Evolutionary conservation across 352 stramenopile species (phyloP).

Genomic region (Globisporangium mamillatum): DNA sequence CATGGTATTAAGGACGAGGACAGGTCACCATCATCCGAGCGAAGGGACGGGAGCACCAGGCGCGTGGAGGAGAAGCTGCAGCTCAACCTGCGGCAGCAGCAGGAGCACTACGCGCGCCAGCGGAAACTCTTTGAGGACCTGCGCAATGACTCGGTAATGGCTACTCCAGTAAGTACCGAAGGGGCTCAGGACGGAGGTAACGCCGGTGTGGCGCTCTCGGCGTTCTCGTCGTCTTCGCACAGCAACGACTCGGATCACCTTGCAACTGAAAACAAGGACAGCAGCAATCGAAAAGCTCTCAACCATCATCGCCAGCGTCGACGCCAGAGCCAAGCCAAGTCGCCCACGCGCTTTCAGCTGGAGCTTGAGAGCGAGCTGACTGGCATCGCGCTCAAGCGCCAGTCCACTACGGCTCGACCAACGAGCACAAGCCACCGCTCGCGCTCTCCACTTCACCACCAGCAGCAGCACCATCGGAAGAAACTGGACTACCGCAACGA

Average conservation of each 20-base stretch:
- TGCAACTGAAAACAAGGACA: not conserved
- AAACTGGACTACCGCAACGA: slow-evolving; percentile 14
- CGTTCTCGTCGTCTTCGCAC: slow-evolving; percentile 21
- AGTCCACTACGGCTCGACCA: not conserved
- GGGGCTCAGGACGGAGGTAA: not conserved
- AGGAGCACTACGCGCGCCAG: slow-evolving; percentile 59
- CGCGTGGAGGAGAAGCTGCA: slow-evolving; percentile 52
- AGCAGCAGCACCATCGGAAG: not conserved
- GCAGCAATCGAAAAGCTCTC: not conserved
- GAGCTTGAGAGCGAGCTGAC: slow-evolving; percentile 12
- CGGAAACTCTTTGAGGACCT: slow-evolving; percentile 60
- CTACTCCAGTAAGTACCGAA: not conserved
- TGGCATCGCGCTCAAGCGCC: slow-evolving; percentile 10
- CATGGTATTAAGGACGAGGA: slow-evolving; percentile 12
- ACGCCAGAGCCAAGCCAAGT: not conserved
- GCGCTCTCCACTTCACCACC: not conserved
- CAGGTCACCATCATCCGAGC: not conserved
- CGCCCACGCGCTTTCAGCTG: not conserved
- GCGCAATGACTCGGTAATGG: slow-evolving; percentile 17
- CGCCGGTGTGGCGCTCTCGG: slow-evolving; percentile 13
- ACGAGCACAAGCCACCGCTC: not conserved
- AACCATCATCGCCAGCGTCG: not conserved
- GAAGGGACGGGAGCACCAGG: slow-evolving; percentile 21
- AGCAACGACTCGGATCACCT: slow-evolving; percentile 14
- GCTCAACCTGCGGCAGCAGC: slow-evolving; percentile 52